Percentiles rank a stretch among this genome's conserved stretches.
These are phyloP conservation scores for Periconia sp. DNA, from an alignment of 2,329 filamentous ascomycete genomes.

Conservation along the genomic window DNA sequence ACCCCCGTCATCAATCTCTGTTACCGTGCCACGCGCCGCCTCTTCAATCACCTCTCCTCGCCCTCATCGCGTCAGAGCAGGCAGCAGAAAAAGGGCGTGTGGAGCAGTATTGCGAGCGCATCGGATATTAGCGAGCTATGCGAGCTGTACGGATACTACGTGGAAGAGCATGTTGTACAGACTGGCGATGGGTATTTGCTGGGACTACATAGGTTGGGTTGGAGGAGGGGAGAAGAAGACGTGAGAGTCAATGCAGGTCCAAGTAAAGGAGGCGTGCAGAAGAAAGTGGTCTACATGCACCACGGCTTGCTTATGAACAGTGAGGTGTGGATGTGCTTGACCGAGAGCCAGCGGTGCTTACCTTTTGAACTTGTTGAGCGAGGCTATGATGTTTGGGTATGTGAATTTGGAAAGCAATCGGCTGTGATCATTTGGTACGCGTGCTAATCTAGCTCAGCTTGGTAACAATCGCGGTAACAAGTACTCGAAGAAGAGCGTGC, in stretches of 20 bases:
- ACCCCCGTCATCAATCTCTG: conserved; percentile 78
- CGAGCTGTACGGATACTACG: conserved; percentile 84
- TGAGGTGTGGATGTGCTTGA: conserved; percentile 95
- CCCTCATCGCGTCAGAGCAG: conserved; percentile 69
- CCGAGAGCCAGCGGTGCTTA: conserved; percentile 80
- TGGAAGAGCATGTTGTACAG: conserved; percentile 94
- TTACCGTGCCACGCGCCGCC: conserved; percentile 76
- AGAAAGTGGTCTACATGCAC: conserved; percentile 90
- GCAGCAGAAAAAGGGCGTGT: conserved; percentile 71
- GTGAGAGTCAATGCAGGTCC: conserved; percentile 72
- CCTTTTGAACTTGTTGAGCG: conserved; percentile 86
- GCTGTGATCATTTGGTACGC: not conserved
- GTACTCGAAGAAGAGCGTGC: conserved; percentile 92
- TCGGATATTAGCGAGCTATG: conserved; percentile 95
- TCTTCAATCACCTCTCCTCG: conserved; percentile 79
- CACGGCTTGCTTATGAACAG: conserved; percentile 98
- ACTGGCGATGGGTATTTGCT: conserved; percentile 92
- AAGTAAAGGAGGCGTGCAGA: conserved; percentile 59
- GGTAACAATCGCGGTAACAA: conserved; percentile 99
- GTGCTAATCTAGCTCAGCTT: conserved; percentile 56
- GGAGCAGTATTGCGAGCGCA: conserved; percentile 78
- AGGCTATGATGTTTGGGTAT: conserved; percentile 93
- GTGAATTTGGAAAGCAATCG: conserved; percentile 29
- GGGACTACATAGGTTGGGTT: conserved; percentile 83
- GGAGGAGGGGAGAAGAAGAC: conserved; percentile 79